These are phyloP conservation scores for Hordeum pubiflorum DNA, from an alignment of 202 grass and related monocot species.

Conservation along the genomic window DNA sequence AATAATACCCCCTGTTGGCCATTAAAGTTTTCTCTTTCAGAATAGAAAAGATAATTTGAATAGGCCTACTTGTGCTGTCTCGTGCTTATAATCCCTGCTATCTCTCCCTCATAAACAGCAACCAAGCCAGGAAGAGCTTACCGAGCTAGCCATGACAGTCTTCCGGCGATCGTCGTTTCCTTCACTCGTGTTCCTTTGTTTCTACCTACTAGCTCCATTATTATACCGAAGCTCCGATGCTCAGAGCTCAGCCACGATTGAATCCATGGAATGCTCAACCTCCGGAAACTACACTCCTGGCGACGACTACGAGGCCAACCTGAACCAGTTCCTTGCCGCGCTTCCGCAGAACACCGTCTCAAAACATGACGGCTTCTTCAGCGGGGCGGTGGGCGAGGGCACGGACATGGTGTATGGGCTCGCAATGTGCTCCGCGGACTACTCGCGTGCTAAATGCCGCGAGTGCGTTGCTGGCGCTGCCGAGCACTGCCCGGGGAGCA, in stretches of 20 bases:
- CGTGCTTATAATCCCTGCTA: background rate
- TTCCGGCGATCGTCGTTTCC: background rate
- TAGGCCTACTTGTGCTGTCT: background rate
- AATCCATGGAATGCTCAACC: background rate
- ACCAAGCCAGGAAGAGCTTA: background rate
- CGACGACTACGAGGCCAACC: background rate
- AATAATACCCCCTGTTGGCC: too few species aligned
- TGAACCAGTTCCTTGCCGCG: background rate
- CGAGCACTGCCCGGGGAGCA: background rate
- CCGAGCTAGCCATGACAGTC: background rate
- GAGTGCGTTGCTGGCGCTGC: background rate
- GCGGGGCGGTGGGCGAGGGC: background rate
- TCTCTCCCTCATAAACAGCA: background rate
- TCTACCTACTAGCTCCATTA: background rate
- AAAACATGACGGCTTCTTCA: constrained; percentile 17
- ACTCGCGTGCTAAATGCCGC: background rate
- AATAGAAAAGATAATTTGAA: background rate
- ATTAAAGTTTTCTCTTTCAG: background rate
- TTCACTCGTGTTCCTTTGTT: background rate
- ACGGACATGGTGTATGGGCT: background rate
- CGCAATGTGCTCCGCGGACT: background rate
- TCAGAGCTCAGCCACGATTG: too few species aligned
- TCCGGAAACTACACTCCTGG: background rate
- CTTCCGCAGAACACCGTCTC: background rate
- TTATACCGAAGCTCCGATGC: background rate